Base-by-base conservation (phyloP, 2,329 filamentous ascomycete genomes). In the Corinectria fuckeliana region DNA sequence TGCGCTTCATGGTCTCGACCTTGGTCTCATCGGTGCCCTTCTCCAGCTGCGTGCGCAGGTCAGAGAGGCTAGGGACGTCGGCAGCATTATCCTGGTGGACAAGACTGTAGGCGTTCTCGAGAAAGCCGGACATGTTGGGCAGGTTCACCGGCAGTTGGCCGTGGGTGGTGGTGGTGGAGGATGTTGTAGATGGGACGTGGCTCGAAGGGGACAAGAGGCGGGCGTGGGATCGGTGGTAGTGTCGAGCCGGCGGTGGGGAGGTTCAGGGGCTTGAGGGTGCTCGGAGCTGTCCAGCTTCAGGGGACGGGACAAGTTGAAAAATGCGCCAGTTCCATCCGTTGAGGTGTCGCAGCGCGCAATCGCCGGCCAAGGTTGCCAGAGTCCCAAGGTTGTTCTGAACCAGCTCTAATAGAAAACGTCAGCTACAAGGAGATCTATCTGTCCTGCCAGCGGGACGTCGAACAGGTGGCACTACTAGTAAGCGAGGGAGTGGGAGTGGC, bases 21-120 rank as follows among this genome's bases (percentile, higher is more conserved):
- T 97, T 97, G 73, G 86, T 88, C 78, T 97, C 93, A 77, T 97
- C 93, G 62, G 86, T 94, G 69, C 93, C 93, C 82, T 96, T 97
- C 81, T 97, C 93, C 70, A 97, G 83, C 83, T 96, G 91, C 71
- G 88, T 92, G 79, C 92, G 93, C 79, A 99, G 85, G 77, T 99
- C 95, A 74, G 93, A 92, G 78, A 95, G 83, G 63, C 90, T 88
- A 58, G 95, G 94, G 72, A 96, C 89, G 77, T 98, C 95, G 69
- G 93, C 91, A 64, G 92, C 86, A 84, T 97, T 98, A 87, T 99
- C 95, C 86, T 95, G 89, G 79, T 97, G 93, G 80, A 99, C 92
- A 80, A 99, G 81, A 80, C 92, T 97, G 85, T 98, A 99, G 67
- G 95, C 87, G 78, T 91, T 91, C 77, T 99, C 95, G 65, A 98